Conservation (phyloP, 2,329 filamentous ascomycete species). For the Pseudogymnoascus sp. region DNA sequence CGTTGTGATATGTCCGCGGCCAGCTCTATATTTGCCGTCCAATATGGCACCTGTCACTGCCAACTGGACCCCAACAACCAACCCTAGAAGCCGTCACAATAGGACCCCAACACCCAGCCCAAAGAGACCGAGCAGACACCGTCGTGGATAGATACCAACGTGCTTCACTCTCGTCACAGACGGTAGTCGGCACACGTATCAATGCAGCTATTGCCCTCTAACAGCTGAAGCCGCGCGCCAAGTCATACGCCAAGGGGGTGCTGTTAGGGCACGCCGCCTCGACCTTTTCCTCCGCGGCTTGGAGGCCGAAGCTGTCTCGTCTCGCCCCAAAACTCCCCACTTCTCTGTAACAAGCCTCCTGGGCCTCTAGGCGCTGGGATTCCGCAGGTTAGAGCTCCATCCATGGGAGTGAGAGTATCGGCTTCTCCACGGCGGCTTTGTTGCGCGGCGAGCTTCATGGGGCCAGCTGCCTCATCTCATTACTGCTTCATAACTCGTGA, state of each 20-base stretch:
- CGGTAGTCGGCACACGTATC: background rate
- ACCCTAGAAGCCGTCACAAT: background rate
- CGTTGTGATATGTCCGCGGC: background rate
- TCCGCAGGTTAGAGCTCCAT: background rate
- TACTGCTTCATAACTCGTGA: background rate
- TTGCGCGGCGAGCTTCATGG: background rate
- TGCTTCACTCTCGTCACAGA: slow-evolving; percentile 1
- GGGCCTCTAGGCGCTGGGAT: slow-evolving; percentile 4
- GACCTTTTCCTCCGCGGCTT: background rate
- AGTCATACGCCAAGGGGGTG: background rate
- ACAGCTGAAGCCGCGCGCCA: slow-evolving; percentile 2
- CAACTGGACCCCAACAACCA: background rate
- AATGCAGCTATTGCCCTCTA: background rate
- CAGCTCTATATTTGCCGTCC: background rate
- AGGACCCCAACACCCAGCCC: background rate
- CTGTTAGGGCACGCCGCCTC: background rate
- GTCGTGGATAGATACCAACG: slow-evolving; percentile 6
- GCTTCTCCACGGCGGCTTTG: background rate
- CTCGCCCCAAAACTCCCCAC: background rate
- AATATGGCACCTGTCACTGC: background rate
- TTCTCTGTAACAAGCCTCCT: slow-evolving; percentile 6
- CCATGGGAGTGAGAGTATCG: background rate
- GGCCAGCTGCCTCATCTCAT: background rate
- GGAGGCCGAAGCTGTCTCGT: slow-evolving; percentile 1
- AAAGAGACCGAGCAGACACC: background rate